Conservation (phyloP, 1,284 basidiomycete genomes). For the Tylopilus sp. region DNA sequence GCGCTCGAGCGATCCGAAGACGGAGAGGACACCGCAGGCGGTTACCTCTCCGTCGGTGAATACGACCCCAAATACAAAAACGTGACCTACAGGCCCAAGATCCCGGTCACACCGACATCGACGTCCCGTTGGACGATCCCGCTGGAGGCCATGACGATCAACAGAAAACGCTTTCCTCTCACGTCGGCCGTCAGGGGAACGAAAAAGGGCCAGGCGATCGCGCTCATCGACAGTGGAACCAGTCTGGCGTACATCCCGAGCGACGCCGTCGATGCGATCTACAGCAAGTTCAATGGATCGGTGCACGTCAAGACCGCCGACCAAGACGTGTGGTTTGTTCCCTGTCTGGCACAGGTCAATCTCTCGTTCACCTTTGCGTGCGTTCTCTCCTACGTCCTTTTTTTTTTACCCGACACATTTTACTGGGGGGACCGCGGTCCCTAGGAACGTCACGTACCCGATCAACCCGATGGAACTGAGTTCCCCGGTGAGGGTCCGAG, state of each 20-base stretch:
- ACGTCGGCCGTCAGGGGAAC: constrained; percentile 28
- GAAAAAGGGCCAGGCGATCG: constrained; percentile 33
- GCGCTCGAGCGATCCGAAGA: constrained; percentile 41
- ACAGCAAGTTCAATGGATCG: constrained; percentile 37
- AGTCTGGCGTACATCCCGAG: constrained; percentile 35
- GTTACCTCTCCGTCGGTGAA: constrained; percentile 44
- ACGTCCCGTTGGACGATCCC: constrained; percentile 41
- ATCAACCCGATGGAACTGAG: constrained; percentile 48
- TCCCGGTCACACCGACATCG: constrained; percentile 34
- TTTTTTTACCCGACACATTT: not conserved
- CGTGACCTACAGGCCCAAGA: constrained; percentile 33
- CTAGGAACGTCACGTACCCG: constrained; percentile 37
- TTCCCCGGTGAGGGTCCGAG: constrained; percentile 27
- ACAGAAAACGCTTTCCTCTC: constrained; percentile 27
- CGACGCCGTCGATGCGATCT: constrained; percentile 37
- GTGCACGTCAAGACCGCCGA: constrained; percentile 28
- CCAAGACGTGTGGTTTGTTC: constrained; percentile 38
- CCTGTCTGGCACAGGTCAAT: constrained; percentile 41
- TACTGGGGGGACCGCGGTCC: too few relatives aligned
- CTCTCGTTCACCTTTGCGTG: constrained; percentile 43
- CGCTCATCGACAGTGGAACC: constrained; percentile 45
- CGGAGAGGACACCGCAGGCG: constrained; percentile 37
- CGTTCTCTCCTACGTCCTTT: constrained; percentile 10
- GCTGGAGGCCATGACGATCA: constrained; percentile 36
- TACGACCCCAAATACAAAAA: constrained; percentile 36